Evolutionary conservation across 768 basidiomycete species (phyloP), one percentile per base, ranked within the genome.

Genomic region (Clavaria fumosa): DNA sequence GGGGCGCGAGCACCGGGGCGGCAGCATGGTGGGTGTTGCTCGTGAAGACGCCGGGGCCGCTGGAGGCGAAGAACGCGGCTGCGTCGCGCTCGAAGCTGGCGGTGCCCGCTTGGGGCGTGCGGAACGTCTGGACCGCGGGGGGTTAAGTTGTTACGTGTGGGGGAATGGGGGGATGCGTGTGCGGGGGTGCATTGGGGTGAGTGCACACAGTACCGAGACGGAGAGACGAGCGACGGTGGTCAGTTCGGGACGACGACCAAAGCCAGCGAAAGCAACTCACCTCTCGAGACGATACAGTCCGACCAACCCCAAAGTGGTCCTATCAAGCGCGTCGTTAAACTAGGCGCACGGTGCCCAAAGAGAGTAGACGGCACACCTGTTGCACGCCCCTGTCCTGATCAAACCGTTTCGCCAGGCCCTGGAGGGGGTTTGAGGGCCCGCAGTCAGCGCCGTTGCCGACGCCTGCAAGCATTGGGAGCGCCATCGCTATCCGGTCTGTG

Each of bases 401-500:
- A 44, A 88, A 78, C 31, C 70, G 66, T 51, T 89, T 90, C 0
- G 80, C 67, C 4, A 93, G 70, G 11, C 67, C 71, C 50, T 85
- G 82, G 12, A 93, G 56, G 7, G 85, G 75, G 53, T 89, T 93
- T 1, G 71, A 70, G 4, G 89, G 86, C 1, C 89, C 89, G 46
- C 88, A 93, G 31, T 88, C 84, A 1, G 82, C 64, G 28, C 75
- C 75, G 32, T 69, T 72, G n/a, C n/a, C n/a, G n/a, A n/a, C n/a
- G n/a, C n/a, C n/a, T 15, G 77, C 67, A 14, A 91, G 76, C 66
- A 83, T 69, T 34, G 84, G 78, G 20, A 90, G 64, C 4, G 84
- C 76, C 85, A 89, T 86, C 43, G 38, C n/a, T n/a, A n/a, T n/a
- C n/a, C n/a, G n/a, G n/a, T n/a, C n/a, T n/a, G n/a, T n/a, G n/a